Conservation (phyloP, 2,329 filamentous ascomycete species). For the Myotisia sp. region DNA sequence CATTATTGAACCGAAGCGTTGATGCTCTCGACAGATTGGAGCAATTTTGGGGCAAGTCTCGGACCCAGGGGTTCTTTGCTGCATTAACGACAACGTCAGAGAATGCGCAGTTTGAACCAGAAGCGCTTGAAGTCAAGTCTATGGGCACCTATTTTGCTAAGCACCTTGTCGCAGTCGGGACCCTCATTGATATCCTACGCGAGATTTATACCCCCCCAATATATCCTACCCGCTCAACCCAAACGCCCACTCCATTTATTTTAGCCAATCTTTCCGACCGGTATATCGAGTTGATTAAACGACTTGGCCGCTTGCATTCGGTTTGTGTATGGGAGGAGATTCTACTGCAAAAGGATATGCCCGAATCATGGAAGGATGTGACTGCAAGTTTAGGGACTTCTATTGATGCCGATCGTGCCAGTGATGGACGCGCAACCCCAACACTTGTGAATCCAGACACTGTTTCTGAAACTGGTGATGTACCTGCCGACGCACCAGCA, state of each 20-base stretch:
- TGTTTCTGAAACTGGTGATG: slow-evolving; percentile 8
- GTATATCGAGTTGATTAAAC: slow-evolving; percentile 58
- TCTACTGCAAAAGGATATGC: slow-evolving; percentile 56
- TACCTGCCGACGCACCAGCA: slow-evolving; percentile 15
- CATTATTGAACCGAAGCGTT: slow-evolving; percentile 61
- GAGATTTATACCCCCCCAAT: slow-evolving; percentile 54
- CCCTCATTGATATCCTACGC: slow-evolving; percentile 59
- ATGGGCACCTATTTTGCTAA: slow-evolving; percentile 67
- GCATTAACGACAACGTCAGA: slow-evolving; percentile 38
- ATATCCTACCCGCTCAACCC: slow-evolving; percentile 48
- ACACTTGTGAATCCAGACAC: slow-evolving; percentile 12
- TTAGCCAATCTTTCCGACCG: slow-evolving; percentile 73
- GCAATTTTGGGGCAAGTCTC: slow-evolving; percentile 47
- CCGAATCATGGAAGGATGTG: slow-evolving; percentile 42
- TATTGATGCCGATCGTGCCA: slow-evolving; percentile 27
- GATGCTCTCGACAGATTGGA: slow-evolving; percentile 52
- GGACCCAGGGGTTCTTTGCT: slow-evolving; percentile 48
- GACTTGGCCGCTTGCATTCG: slow-evolving; percentile 62
- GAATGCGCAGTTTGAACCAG: slow-evolving; percentile 13
- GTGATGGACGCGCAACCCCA: slow-evolving; percentile 21
- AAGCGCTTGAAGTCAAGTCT: slow-evolving; percentile 28
- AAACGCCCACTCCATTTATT: slow-evolving; percentile 51
- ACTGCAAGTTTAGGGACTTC: slow-evolving; percentile 29
- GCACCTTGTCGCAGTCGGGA: slow-evolving; percentile 61
- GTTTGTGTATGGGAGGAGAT: slow-evolving; percentile 78